A percentile compares a stretch with the other conserved stretches of the same genome.
Conservation (phyloP, 371 early-diverging fungal genomes). For the Entomophthora muscae region DNA sequence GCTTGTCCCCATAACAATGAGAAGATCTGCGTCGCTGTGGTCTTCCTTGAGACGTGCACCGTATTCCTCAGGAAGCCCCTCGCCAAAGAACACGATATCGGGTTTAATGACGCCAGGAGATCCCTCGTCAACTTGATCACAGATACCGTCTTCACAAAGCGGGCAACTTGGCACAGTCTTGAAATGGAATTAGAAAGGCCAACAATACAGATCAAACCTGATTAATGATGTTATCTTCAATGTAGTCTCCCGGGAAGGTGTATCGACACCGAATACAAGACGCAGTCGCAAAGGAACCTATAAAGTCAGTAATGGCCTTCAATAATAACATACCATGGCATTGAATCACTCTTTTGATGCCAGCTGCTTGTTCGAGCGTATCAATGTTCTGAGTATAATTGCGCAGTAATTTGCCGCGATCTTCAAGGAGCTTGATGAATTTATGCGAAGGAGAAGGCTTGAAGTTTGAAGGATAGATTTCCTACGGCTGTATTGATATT, state of each 20-base stretch:
- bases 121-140: background rate
- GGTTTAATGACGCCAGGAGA: conserved; percentile 56
- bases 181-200: background rate
- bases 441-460: conserved; percentile 74
- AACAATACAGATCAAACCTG: background rate
- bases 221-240: background rate
- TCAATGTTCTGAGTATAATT: conserved; percentile 95
- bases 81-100: conserved; percentile 90
- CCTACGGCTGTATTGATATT: conserved; percentile 61
- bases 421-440: conserved; percentile 57
- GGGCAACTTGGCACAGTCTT: conserved; percentile 46
- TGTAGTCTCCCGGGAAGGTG: background rate
- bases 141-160: conserved; percentile 23
- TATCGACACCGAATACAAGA: conserved; percentile 46
- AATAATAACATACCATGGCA: background rate
- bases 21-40: conserved; percentile 27
- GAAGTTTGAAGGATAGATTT: conserved; percentile 62
- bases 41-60: background rate
- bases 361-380: conserved; percentile 76
- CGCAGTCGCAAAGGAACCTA: conserved; percentile 41
- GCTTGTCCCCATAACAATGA: conserved; percentile 86
- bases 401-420: conserved; percentile 50
- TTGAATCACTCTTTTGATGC: conserved; percentile 23
- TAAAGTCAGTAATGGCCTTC: background rate
- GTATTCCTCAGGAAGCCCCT: conserved; percentile 40